phyloP scores from a whole-genome alignment of 371 early-diverging fungal genomes.

The Coemansia sp. region DNA sequence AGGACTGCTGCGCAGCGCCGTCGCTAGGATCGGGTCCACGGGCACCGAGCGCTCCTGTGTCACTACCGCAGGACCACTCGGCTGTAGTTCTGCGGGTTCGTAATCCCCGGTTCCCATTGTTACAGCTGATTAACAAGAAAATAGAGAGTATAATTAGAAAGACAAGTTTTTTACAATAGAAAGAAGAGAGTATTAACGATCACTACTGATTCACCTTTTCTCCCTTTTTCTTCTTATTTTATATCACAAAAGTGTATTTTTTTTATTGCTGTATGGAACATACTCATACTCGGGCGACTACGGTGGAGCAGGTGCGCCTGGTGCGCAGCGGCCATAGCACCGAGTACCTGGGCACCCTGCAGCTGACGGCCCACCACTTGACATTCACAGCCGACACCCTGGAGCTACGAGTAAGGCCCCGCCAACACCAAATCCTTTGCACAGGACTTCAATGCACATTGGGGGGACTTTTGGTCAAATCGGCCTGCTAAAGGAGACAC shows the following conservation, averaged over 20 bases:
- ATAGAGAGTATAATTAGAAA: not conserved
- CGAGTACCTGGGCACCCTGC: constrained; percentile 65
- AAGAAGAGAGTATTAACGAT: too few species aligned
- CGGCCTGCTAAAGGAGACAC: too few species aligned
- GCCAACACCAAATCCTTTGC: too few species aligned
- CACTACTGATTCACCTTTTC: not conserved
- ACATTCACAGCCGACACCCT: constrained; percentile 66
- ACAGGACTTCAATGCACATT: too few species aligned
- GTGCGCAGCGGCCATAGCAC: constrained; percentile 5
- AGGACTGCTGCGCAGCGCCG: constrained; percentile 7
- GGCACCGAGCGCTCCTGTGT: not conserved
- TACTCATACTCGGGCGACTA: constrained; percentile 16
- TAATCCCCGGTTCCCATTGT: not conserved
- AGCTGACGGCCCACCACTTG: constrained; percentile 77
- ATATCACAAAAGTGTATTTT: not conserved
- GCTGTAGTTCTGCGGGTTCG: not conserved
- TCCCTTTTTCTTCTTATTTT: not conserved
- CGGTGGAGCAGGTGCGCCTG: constrained; percentile 49
- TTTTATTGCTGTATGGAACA: not conserved
- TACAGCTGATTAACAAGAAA: too few species aligned
- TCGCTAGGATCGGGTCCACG: constrained; percentile 11
- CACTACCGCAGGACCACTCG: not conserved
- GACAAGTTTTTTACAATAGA: not conserved
- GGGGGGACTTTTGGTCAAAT: too few species aligned
- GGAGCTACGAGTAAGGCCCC: constrained; percentile 66